phyloP scores from a whole-genome alignment of 108 stramenopile species.

The Chaetoceros tenuissimus region DNA sequence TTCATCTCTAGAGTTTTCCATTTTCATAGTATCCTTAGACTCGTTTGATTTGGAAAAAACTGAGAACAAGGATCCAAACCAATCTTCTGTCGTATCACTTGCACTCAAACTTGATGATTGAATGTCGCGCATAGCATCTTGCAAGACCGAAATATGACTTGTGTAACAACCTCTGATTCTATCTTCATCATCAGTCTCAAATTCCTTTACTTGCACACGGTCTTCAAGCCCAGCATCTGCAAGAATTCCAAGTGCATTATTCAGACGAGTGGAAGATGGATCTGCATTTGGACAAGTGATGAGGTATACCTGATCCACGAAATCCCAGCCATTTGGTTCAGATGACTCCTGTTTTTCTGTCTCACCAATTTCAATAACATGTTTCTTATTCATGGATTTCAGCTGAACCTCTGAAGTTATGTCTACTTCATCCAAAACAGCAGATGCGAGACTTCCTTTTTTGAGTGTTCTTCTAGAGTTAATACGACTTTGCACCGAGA shows the following conservation, averaged over 20 bases:
- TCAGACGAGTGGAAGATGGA: slow-evolving; percentile 10
- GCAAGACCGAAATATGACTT: slow-evolving; percentile 26
- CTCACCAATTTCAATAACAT: no score
- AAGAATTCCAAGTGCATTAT: slow-evolving; percentile 11
- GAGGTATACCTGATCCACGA: slow-evolving; percentile 24
- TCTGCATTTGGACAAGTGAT: slow-evolving; percentile 40
- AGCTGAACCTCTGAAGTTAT: no score
- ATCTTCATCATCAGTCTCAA: slow-evolving; percentile 40
- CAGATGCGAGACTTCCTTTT: no score
- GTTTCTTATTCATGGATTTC: no score
- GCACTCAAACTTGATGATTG: background rate
- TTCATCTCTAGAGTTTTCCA: background rate
- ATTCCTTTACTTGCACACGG: slow-evolving; percentile 23
- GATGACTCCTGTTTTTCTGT: no score
- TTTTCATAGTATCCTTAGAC: background rate
- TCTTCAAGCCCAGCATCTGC: slow-evolving; percentile 15
- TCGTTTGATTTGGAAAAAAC: background rate
- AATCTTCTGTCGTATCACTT: background rate
- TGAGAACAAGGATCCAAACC: background rate
- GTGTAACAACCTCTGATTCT: slow-evolving; percentile 36
- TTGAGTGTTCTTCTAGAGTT: no score
- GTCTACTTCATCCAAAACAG: no score
- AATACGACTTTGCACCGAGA: no score
- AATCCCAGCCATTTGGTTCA: slow-evolving; percentile 20
- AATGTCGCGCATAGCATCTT: slow-evolving; percentile 3